Evolutionary conservation across 768 basidiomycete species (phyloP), one percentile per base, ranked within the genome.

Genomic region (Xanthoconium stramineum): DNA sequence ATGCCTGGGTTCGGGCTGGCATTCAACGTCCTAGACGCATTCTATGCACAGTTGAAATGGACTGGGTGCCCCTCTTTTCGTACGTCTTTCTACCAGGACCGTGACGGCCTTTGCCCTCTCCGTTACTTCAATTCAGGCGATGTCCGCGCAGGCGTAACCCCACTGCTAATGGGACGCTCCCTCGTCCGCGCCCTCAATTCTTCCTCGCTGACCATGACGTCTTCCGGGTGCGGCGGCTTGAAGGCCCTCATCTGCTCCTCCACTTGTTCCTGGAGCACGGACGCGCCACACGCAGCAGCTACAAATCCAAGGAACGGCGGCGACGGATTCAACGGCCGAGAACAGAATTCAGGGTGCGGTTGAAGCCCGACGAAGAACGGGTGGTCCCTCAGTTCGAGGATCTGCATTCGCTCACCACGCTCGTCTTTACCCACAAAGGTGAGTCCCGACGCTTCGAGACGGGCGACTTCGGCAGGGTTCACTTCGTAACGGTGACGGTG

Each of bases 331-430:
- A 99, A 78, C 2, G 97, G 97, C 30, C 97, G 86, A 24, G 97
- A 95, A 77, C 96, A 98, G 76, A 99, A 95, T 73, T 99, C 97
- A 1, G 97, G 97, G 67, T 99, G 97, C 1, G 97, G 92, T 75
- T 99, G 97, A 43, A 99, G 78, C 24, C 85, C 97, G 43, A 96
- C 75, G 69, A 95, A 98, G 79, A 84, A 99, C 3, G 94, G 91
- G 72, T 99, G 97, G 62, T 91, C 95, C 61, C 76, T 80, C 42
- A 98, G 75, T 74, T 99, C 97, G 56, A 95, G 78, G 53, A 94
- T 83, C 76, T 99, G 97, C 97, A 99, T 99, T 51, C 97, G 80
- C 77, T 98, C 94, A 14, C 95, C 93, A 63, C 86, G 85, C 75
- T 97, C 96, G 72, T 98, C 96, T 75, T 89, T 94, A 8, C 97